Base-by-base conservation (phyloP, 441 rosid species). In the Hypseocharis bilobata region DNA sequence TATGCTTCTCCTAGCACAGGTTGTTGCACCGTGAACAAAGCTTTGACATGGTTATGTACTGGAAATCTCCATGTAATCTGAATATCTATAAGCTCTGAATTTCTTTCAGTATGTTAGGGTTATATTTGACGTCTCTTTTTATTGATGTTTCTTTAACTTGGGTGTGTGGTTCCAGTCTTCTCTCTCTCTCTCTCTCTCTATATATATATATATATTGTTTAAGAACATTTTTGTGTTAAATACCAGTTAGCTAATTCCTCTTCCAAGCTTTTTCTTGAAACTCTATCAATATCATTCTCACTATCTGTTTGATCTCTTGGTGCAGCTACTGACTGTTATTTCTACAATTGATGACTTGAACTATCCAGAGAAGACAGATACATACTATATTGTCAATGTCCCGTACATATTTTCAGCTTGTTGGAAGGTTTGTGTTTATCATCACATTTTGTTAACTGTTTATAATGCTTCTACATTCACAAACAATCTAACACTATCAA, bases 321-420 rank as follows among this genome's bases (percentile, higher is more conserved):
- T 55, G 79, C 83, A 87, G 92, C 66, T 87, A 42, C 64, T 85
- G 83, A 83, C 88, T 42, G 82, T 64, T 6, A 82, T 85, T 65
- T 67, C 89, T 38, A 80, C 89, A 25, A 77, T 83, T n/a, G 92
- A 85, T 62, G 92, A 87, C 75, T 74, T 83, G 75, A 85, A 87
- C 70, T 87, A 85, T 64, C 92, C 89, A 22, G 92, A 87, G 82
- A 87, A 85, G 85, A 82, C 89, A 0, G 81, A 83, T 51, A 83
- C 89, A 14, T 87, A 87, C 73, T 87, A 80, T 56, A 76, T 85
- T 19, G 92, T 85, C 62, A 87, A 87, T 30, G 88, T 76, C 20
- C 87, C 91, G 1, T 78, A 71, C 51, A 77, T 86, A 61, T 86
- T 86, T 72, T 92, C 96, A 14, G 97, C 96, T 23, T 93, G 97